Base-by-base conservation (phyloP, 495 filamentous ascomycete species). In the Talaromyces liani region DNA sequence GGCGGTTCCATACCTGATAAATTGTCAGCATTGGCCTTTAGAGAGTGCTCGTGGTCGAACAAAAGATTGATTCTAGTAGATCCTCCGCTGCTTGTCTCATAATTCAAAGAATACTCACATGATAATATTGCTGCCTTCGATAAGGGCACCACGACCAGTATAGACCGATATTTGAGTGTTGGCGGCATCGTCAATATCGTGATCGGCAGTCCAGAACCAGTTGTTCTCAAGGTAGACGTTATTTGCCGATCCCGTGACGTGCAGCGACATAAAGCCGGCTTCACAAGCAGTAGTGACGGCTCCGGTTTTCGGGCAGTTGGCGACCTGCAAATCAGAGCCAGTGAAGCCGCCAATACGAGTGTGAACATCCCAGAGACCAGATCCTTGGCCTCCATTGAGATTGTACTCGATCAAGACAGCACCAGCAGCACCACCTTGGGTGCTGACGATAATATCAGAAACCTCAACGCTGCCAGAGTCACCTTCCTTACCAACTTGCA, bases 361-460 rank as follows among this genome's bases (percentile, higher is more conserved):
- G 67, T 86, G 84, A 10, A 85, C 83, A 64, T 85, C 84, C 84
- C 83, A 87, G 71, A 85, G 75, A 10, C 81, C 82, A 12, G 77
- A 78, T 10, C 79, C 81, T 64, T 74, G 64, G 60, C 76, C 63
- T 6, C 72, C 71, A 8, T 75, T 78, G 57, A 92, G 71, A 70
- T 92, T 92, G 83, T 85, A 92, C 71, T 92, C 82, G 61, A 95
- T 85, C 36, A 92, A 79, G 16, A 86, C 84, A 39, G 88, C 90
- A 22, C 91, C 91, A 2, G 86, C 83, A 0, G 73, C 65, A 25
- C 73, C 71, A 29, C 87, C 87, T 56, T 84, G 81, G 61, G 70
- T 90, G 73, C 66, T 84, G 70, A 78, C 84, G 72, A 85, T 86
- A 70, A 86, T 75, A 68, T 88, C 85, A 20, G 76, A 80, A 75